Percentiles rank a stretch among this genome's conserved stretches.
phyloP scores from a whole-genome alignment of 441 rosid species.

The Viola pubescens region DNA sequence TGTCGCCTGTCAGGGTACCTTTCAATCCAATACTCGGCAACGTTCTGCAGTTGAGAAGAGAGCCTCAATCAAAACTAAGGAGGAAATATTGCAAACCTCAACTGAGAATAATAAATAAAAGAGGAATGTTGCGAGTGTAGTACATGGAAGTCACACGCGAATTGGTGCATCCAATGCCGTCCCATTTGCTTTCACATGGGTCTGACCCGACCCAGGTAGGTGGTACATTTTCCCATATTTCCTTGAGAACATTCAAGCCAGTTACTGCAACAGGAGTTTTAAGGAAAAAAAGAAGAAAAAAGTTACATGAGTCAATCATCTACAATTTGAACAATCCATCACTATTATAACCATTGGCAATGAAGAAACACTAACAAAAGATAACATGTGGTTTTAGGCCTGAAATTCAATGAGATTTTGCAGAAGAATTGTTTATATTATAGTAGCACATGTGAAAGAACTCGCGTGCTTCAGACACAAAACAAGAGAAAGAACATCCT shows the following conservation, averaged over 20 bases:
- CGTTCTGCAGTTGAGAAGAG: slow-evolving; percentile 36
- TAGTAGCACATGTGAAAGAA: neutral
- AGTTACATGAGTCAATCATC: neutral
- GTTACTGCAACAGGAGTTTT: slow-evolving; percentile 28
- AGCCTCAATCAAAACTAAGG: neutral
- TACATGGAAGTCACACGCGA: slow-evolving; percentile 64
- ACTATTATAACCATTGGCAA: neutral
- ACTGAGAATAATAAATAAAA: slow-evolving; percentile 4
- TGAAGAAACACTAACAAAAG: neutral
- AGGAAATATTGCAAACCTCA: slow-evolving; percentile 3
- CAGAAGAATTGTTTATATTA: no score
- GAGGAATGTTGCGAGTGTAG: slow-evolving; percentile 3
- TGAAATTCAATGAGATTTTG: no score
- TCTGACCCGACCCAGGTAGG: slow-evolving; percentile 56
- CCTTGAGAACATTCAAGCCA: slow-evolving; percentile 34
- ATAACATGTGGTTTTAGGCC: neutral
- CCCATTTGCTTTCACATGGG: slow-evolving; percentile 77
- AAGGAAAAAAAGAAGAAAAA: neutral
- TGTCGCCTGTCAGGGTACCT: slow-evolving; percentile 51
- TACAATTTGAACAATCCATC: neutral
- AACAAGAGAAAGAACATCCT: neutral
- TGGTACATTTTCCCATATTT: slow-evolving; percentile 43
- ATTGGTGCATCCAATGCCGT: slow-evolving; percentile 48
- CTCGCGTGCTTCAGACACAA: neutral
- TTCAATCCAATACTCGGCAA: slow-evolving; percentile 42